Conservation (phyloP, 768 basidiomycete genomes). For the Kwoniella mangroviensis region DNA sequence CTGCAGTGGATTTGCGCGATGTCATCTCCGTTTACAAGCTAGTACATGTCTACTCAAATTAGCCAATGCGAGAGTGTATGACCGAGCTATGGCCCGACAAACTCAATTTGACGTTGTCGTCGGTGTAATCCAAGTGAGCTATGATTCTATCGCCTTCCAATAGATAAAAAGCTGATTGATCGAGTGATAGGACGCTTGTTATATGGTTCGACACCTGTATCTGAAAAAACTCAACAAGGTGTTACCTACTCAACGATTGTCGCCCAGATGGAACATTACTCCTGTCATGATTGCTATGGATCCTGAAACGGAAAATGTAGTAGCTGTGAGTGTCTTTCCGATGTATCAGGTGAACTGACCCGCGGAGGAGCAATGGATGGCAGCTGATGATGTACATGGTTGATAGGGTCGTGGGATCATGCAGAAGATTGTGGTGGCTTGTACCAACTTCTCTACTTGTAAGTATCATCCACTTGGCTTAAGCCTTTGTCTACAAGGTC, state of each 20-base stretch:
- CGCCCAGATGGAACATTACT: conserved; percentile 76
- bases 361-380: not conserved
- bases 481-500: too few species aligned
- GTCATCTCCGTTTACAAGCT: conserved; percentile 82
- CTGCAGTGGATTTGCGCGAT: conserved; percentile 62
- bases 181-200: conserved; percentile 72
- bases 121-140: conserved; percentile 73
- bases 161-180: not conserved
- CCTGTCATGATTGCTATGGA: conserved; percentile 89
- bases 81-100: conserved; percentile 62
- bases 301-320: conserved; percentile 79
- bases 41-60: conserved; percentile 80
- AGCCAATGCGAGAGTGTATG: conserved; percentile 63
- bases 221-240: conserved; percentile 73
- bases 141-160: too few species aligned
- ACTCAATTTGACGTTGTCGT: conserved; percentile 72
- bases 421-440: conserved; percentile 12
- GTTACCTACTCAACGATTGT: conserved; percentile 69
- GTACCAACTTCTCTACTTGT: conserved; percentile 18
- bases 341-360: not conserved
- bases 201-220: conserved; percentile 79
- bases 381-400: conserved; percentile 1
- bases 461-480: conserved; percentile 15
- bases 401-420: conserved; percentile 32
- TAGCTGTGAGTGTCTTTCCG: conserved; percentile 62